Conservation (phyloP, 306 rosid species). For the Lathyrus aphaca region DNA sequence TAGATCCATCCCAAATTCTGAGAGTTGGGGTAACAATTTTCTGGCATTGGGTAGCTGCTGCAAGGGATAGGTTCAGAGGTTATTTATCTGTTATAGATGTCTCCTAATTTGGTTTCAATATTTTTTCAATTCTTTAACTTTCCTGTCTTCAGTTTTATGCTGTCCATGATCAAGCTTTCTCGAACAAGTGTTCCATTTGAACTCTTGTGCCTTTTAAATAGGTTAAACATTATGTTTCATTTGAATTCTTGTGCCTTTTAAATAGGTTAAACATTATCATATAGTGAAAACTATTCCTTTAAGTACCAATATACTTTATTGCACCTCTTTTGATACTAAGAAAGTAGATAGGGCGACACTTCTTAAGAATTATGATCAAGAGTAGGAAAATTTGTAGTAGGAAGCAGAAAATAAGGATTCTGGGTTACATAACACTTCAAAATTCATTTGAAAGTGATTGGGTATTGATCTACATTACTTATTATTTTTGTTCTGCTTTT, state of each 20-base stretch:
- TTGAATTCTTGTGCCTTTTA: slow-evolving; percentile 2
- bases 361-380: neutral
- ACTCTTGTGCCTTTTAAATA: slow-evolving; percentile 11
- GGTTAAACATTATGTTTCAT: slow-evolving; percentile 6
- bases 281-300: slow-evolving; percentile 19
- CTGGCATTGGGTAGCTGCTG: slow-evolving; percentile 28
- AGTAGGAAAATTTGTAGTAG: neutral
- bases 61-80: slow-evolving; percentile 18
- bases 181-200: slow-evolving; percentile 2
- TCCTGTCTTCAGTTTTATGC: neutral
- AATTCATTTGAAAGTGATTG: slow-evolving; percentile 15
- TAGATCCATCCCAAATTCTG: no score
- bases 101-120: neutral
- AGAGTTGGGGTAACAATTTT: slow-evolving; percentile 16
- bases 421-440: slow-evolving; percentile 24
- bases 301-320: slow-evolving; percentile 26
- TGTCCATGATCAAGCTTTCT: slow-evolving; percentile 23
- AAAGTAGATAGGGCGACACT: neutral
- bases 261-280: slow-evolving; percentile 10
- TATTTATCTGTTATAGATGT: slow-evolving; percentile 26
- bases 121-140: neutral
- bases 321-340: slow-evolving; percentile 15
- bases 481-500: slow-evolving; percentile 31
- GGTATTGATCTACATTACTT: slow-evolving; percentile 17
- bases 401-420: neutral